Percentiles rank a stretch among this genome's conserved stretches.
Evolutionary conservation across 805 yeast genomes (phyloP).

Genomic region (Barnettozyma siamensis): DNA sequence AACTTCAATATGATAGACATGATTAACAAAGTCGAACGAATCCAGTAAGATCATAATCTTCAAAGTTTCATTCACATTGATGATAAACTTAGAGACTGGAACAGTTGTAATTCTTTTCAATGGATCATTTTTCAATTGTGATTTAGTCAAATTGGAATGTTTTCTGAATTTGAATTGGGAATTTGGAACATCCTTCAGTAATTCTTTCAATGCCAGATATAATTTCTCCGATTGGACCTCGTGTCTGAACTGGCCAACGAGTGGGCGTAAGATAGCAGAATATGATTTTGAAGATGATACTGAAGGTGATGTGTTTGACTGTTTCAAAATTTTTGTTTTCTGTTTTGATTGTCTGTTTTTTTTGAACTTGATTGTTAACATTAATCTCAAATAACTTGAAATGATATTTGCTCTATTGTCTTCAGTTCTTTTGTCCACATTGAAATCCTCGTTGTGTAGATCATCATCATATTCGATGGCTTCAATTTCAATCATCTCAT

Average conservation of each 20-base stretch:
- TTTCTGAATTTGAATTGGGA: slow-evolving; percentile 14
- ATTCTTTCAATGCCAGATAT: slow-evolving; percentile 11
- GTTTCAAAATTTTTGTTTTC: slow-evolving; percentile 16
- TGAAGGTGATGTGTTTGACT: not conserved
- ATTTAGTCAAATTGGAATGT: slow-evolving; percentile 14
- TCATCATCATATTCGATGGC: slow-evolving; percentile 40
- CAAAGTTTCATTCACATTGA: slow-evolving; percentile 16
- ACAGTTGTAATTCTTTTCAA: slow-evolving; percentile 16
- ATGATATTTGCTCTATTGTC: slow-evolving; percentile 31
- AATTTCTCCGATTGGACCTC: slow-evolving; percentile 33
- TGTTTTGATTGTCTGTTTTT: slow-evolving; percentile 26
- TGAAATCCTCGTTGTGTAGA: slow-evolving; percentile 31
- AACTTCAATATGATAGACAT: slow-evolving; percentile 13
- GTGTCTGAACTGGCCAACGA: slow-evolving; percentile 55
- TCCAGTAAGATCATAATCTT: slow-evolving; percentile 14
- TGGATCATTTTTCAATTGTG: slow-evolving; percentile 12
- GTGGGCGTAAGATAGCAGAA: slow-evolving; percentile 46
- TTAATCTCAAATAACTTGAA: slow-evolving; percentile 28
- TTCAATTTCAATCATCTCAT: slow-evolving; percentile 68
- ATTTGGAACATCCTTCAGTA: slow-evolving; percentile 7
- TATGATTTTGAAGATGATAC: slow-evolving; percentile 32
- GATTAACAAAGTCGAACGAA: slow-evolving; percentile 21
- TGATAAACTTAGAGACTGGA: slow-evolving; percentile 28
- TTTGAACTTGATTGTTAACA: slow-evolving; percentile 35
- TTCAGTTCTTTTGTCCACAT: slow-evolving; percentile 27